Base-by-base conservation (phyloP, 2,329 filamentous ascomycete species). In the Fusarium armeniacum region DNA sequence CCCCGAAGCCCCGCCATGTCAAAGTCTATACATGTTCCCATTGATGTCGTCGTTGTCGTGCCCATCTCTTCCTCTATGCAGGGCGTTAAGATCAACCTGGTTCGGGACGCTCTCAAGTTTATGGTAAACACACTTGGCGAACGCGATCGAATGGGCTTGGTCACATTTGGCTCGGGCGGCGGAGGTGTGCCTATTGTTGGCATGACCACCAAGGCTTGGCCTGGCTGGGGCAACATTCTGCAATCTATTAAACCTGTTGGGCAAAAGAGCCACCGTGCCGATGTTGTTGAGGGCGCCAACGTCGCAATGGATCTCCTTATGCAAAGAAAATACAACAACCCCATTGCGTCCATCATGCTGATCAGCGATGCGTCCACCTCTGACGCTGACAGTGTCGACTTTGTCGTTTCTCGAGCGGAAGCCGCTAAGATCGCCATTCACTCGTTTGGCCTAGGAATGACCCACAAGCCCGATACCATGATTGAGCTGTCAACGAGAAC, bases 21-120 rank as follows among this genome's bases (percentile, higher is more conserved):
- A 47, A 73, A 83, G 22, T 87, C 90, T 8, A 79, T 95, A 49
- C 96, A 99, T 77, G 93, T 98, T 18, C 95, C 96, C 3, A 89
- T 98, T 56, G 96, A 99, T 76, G 90, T 99, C 32, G 95, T 99
- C 0, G 93, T 98, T 1, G 96, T 99, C 24, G 94, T 99, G 35
- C 96, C 96, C 0, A 94, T 99, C 8, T 98, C 96, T 0, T 97
- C 95, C 1, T 98, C 96, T 0, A 99, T 98, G 95, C 96, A 98
- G 80, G 96, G 96, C n/a, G 88, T 99, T 65, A 99, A 99, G 83
- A 98, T 98, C 77, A 97, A 95, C 66, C 85, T 99, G 2, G 89
- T 99, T 16, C 90, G 94, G 43, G 96, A 99, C 79, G 92, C 95
- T 0, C 85, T 99, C 36, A 93, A 92, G 62, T 99, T 98, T 78